Percentiles rank a stretch among this genome's conserved stretches.
These are phyloP conservation scores for Ramaria sp. DNA, from an alignment of 768 basidiomycete genomes.

Conservation along the genomic window DNA sequence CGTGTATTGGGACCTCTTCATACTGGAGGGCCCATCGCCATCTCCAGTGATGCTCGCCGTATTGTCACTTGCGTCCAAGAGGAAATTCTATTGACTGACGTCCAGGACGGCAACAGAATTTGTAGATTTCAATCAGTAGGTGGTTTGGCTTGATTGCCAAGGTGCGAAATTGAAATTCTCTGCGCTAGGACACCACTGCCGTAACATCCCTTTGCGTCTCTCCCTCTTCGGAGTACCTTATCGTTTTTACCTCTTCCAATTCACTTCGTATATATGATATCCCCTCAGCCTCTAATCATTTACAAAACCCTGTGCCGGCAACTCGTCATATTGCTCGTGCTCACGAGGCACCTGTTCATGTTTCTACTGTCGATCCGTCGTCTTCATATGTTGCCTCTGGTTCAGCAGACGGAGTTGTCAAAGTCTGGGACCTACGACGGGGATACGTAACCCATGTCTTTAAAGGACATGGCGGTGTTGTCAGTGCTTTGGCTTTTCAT, in stretches of 20 bases:
- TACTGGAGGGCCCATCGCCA: slow-evolving; percentile 78
- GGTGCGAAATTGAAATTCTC: slow-evolving; percentile 7
- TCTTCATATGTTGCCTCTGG: slow-evolving; percentile 91
- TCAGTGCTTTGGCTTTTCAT: slow-evolving; percentile 77
- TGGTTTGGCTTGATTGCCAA: slow-evolving; percentile 12
- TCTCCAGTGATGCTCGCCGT: slow-evolving; percentile 66
- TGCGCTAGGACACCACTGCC: slow-evolving; percentile 64
- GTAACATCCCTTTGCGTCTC: slow-evolving; percentile 80
- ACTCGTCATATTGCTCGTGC: slow-evolving; percentile 70
- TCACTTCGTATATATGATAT: slow-evolving; percentile 79
- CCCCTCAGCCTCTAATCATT: slow-evolving; percentile 35
- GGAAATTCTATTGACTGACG: slow-evolving; percentile 73
- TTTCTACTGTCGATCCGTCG: slow-evolving; percentile 74
- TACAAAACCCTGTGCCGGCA: slow-evolving; percentile 49
- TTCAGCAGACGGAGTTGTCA: slow-evolving; percentile 91
- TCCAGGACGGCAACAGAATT: slow-evolving; percentile 61
- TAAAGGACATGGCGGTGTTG: slow-evolving; percentile 95
- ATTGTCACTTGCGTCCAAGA: slow-evolving; percentile 84
- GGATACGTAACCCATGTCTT: slow-evolving; percentile 92
- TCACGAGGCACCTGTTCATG: slow-evolving; percentile 90
- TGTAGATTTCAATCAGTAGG: slow-evolving; percentile 79
- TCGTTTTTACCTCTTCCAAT: slow-evolving; percentile 73
- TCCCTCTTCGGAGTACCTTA: slow-evolving; percentile 59
- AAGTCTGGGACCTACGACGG: slow-evolving; percentile 86
- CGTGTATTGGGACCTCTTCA: slow-evolving; percentile 71